These are phyloP conservation scores for Candolleomyces aberdarensis DNA, from an alignment of 768 basidiomycete species.

Conservation along the genomic window DNA sequence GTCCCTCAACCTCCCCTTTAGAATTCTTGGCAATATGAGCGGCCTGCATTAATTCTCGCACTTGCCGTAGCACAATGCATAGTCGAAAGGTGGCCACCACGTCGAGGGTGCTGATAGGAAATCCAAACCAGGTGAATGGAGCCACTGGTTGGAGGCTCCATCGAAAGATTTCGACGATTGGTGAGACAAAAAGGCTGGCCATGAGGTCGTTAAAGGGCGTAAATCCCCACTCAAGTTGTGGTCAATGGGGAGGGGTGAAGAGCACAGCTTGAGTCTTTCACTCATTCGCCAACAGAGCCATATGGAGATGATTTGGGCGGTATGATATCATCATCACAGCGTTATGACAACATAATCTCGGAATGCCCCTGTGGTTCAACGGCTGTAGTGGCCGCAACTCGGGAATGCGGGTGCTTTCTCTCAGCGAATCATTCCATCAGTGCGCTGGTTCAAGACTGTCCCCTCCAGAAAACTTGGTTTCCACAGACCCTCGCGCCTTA, in stretches of 20 bases:
- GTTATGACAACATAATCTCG: not conserved
- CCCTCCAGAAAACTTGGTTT: constrained; percentile 95
- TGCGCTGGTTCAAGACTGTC: constrained; percentile 93
- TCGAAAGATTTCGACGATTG: constrained; percentile 50
- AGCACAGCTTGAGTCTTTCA: not conserved
- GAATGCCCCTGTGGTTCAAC: constrained; percentile 49
- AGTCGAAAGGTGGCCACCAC: constrained; percentile 65
- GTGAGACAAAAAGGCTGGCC: constrained; percentile 19
- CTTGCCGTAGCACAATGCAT: constrained; percentile 64
- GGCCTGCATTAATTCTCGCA: constrained; percentile 47
- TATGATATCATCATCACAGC: no score
- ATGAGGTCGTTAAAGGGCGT: constrained; percentile 4
- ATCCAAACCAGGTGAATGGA: constrained; percentile 66
- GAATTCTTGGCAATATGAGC: constrained; percentile 44
- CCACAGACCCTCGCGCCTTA: constrained; percentile 65
- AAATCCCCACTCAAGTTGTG: not conserved
- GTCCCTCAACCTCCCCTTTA: constrained; percentile 37
- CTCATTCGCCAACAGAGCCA: not conserved
- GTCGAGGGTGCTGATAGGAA: constrained; percentile 60
- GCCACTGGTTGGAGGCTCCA: constrained; percentile 55
- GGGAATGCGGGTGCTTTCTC: constrained; percentile 74
- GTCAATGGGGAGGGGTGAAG: not conserved
- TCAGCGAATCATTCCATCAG: constrained; percentile 60
- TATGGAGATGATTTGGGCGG: no score
- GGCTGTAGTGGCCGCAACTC: constrained; percentile 80